phyloP scores from a whole-genome alignment of 768 basidiomycete species.

The Tulasnella sp. region DNA sequence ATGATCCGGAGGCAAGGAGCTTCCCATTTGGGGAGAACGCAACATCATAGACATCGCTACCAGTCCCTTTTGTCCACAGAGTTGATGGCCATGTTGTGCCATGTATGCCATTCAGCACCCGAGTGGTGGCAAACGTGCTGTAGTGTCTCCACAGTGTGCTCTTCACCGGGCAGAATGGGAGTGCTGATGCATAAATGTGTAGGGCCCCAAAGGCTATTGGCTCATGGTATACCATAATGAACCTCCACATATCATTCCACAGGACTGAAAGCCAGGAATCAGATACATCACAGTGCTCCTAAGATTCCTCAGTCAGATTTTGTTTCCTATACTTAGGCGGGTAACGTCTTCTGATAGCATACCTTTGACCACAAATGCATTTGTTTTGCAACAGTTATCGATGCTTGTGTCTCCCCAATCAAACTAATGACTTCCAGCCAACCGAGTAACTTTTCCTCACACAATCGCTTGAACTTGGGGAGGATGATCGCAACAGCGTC shows the following conservation, averaged over 20 bases:
- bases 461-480: neutral
- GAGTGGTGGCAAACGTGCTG: neutral
- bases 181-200: neutral
- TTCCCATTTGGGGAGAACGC: neutral
- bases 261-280: neutral
- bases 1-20: constrained; percentile 9
- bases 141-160: neutral
- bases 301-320: too few relatives aligned
- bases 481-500: neutral
- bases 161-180: neutral
- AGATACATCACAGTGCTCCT: neutral
- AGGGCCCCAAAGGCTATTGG: neutral
- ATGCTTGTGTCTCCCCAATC: neutral
- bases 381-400: neutral
- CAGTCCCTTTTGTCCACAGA: neutral
- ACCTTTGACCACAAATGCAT: neutral
- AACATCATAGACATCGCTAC: neutral
- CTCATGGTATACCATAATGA: neutral
- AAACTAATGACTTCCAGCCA: neutral
- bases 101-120: neutral
- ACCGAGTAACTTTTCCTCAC: neutral
- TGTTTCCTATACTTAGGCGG: too few relatives aligned
- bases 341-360: too few relatives aligned
- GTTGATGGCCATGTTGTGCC: neutral
- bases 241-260: neutral